Conservation (phyloP, 257 asterid genomes). For the Solanum etuberosum region DNA sequence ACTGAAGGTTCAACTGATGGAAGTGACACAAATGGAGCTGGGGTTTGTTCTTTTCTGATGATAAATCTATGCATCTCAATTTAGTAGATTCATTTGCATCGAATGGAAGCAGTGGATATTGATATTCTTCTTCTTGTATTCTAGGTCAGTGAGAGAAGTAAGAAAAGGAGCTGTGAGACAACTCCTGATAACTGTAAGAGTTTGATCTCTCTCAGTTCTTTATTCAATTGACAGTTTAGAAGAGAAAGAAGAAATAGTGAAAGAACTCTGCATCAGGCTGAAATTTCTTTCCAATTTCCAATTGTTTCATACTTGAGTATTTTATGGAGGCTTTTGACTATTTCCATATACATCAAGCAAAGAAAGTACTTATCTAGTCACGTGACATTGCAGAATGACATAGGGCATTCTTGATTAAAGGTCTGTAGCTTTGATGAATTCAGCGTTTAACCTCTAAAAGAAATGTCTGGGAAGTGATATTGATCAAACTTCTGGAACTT, state of each 20-base stretch:
- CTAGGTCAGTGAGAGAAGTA: constrained; percentile 44
- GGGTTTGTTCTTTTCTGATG: constrained; percentile 28
- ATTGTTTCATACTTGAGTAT: background rate
- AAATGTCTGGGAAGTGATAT: background rate
- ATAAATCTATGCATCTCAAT: background rate
- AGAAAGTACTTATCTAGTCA: background rate
- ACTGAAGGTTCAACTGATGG: constrained; percentile 79
- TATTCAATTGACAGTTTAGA: background rate
- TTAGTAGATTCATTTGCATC: background rate
- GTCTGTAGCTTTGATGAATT: background rate
- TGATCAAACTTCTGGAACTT: background rate
- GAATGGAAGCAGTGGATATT: background rate
- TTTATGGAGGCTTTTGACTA: background rate
- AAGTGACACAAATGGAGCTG: constrained; percentile 53
- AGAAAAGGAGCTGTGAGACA: constrained; percentile 62
- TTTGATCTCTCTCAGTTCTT: background rate
- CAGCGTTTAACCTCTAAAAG: background rate
- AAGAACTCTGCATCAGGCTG: background rate
- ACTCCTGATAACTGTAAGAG: constrained; percentile 51
- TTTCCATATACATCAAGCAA: background rate
- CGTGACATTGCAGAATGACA: background rate
- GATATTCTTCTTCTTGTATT: background rate
- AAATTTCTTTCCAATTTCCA: background rate
- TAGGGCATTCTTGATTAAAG: background rate
- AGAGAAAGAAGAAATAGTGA: background rate